Evolutionary conservation across 148 eudicot species (phyloP), one percentile per base, ranked within the genome.

Genomic region (Cornus controversa): DNA sequence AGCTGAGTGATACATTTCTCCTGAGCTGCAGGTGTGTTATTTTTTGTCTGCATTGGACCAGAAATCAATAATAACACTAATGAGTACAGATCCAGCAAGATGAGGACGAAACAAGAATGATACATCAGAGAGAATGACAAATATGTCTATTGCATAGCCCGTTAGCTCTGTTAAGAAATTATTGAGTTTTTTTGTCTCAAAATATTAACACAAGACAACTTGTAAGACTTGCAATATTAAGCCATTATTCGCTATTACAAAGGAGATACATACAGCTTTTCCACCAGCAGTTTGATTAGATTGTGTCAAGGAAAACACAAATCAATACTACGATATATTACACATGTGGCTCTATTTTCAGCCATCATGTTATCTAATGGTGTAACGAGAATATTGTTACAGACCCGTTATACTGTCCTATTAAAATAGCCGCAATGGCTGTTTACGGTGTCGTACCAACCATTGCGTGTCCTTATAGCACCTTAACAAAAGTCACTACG

Each of bases 21-120:
- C 81, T 95, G 99, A 85, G 96, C 96, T 77, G 83, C 96, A 74
- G 90, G 85, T 63, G 94, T 83, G 87, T 95, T 95, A 63, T 74
- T 87, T 83, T 95, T 95, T 15, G 86, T 75, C 99, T 95, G 90
- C 88, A 85, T 50, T 36, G 66, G 76, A 73, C 67, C 77, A 80
- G 53, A 69, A 66, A 71, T 36, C 45, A 50, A 74, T 36, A 57
- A 66, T 26, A 34, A 36, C 23, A 67, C 23, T 24, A 27, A 20
- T 13, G 54, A 67, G n/a, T 31, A 58, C 40, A 25, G 70, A 74
- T 69, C 70, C 50, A 29, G 31, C 24, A 62, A 72, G 18, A 70
- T 45, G 11, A 74, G 22, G 26, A 40, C 45, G 14, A 74, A 66
- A n/a, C 28, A 62, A 74, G 22, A 29, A n/a, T 67, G 36, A 66